phyloP scores from a whole-genome alignment of 805 yeast genomes.

The Yarrowia deformans region DNA sequence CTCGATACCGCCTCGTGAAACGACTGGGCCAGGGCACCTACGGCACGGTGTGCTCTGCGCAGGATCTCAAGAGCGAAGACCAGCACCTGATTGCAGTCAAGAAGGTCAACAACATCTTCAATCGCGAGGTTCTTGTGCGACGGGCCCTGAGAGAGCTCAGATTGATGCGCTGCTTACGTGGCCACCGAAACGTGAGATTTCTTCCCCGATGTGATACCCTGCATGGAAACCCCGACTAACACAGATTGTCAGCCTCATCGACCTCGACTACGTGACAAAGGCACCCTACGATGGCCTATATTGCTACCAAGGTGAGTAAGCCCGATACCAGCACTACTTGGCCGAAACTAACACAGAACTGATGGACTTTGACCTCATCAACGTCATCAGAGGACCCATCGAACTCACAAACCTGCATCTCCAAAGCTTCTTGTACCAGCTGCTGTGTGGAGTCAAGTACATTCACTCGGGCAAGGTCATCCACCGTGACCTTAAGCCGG shows the following conservation, averaged over 20 bases:
- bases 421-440: conserved; percentile 76
- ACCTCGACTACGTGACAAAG: conserved; percentile 70
- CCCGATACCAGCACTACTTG: not conserved
- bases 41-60: conserved; percentile 82
- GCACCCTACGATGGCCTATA: conserved; percentile 85
- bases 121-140: conserved; percentile 68
- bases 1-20: conserved; percentile 38
- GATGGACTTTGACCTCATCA: conserved; percentile 79
- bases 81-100: conserved; percentile 69
- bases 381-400: conserved; percentile 69
- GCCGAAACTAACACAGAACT: conserved; percentile 57
- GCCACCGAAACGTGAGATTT: conserved; percentile 71
- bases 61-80: conserved; percentile 33
- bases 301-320: conserved; percentile 65
- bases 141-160: conserved; percentile 86
- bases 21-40: conserved; percentile 82
- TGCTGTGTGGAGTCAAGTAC: conserved; percentile 84
- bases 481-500: conserved; percentile 92
- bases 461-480: conserved; percentile 92
- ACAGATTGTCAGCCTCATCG: conserved; percentile 71
- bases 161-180: conserved; percentile 80
- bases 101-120: conserved; percentile 75
- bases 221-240: not conserved
- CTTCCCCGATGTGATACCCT: conserved; percentile 11
- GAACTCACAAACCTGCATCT: conserved; percentile 87